A percentile compares a stretch with the other conserved stretches of the same genome.
Evolutionary conservation across 176 grass and related monocot genomes (phyloP).

Genomic region (Panicum miliaceum): DNA sequence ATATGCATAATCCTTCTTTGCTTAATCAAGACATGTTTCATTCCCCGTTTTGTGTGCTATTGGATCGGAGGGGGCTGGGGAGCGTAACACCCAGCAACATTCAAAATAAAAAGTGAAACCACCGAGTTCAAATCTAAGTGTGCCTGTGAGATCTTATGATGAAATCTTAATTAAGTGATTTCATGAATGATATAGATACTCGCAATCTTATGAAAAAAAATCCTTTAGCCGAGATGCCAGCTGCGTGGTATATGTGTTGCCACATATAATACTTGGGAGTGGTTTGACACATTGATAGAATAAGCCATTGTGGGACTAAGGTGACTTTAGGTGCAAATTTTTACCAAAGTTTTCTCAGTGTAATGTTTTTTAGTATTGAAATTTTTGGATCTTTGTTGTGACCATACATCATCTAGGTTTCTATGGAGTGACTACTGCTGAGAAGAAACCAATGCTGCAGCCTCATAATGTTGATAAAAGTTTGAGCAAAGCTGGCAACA

Average conservation of each 20-base stretch:
- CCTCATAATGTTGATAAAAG: conserved; percentile 4
- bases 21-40: conserved; percentile 2
- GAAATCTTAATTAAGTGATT: conserved; percentile 17
- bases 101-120: conserved; percentile 19
- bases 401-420: conserved; percentile 39
- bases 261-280: conserved; percentile 21
- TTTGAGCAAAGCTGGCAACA: conserved; percentile 25
- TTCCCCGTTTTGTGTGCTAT: neutral
- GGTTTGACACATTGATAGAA: conserved; percentile 19
- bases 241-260: neutral
- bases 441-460: conserved; percentile 41
- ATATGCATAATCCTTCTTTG: conserved; percentile 12
- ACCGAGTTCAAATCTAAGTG: conserved; percentile 6
- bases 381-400: conserved; percentile 42
- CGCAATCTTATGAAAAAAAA: conserved; percentile 4
- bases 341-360: conserved; percentile 10
- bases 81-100: neutral
- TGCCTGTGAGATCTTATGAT: neutral
- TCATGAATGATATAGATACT: conserved; percentile 31
- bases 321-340: neutral
- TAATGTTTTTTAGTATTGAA: conserved; percentile 16
- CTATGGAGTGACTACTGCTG: conserved; percentile 42
- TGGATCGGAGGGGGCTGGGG: neutral
- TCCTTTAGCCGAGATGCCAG: neutral
- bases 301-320: neutral